These are phyloP conservation scores for Ceratocystis cacaofunesta DNA, from an alignment of 2,329 filamentous ascomycete genomes.

Conservation along the genomic window DNA sequence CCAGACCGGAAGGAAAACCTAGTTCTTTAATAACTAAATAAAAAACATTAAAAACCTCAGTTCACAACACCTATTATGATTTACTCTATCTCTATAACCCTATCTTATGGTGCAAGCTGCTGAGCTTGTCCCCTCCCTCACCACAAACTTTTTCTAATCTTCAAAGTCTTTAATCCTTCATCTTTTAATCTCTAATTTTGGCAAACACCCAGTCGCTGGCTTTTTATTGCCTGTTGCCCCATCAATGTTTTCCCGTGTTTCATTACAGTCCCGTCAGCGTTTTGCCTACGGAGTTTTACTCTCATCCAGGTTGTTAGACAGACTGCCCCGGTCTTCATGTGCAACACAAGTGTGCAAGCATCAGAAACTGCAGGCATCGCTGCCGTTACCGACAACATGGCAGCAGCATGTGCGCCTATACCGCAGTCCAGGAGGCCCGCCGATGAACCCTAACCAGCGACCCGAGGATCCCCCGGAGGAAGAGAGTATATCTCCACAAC, in stretches of 20 bases:
- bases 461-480: conserved; percentile 11
- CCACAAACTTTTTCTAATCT: no score
- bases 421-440: conserved; percentile 5
- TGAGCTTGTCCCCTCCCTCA: no score
- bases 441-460: conserved; percentile 15
- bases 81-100: no score
- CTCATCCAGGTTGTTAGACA: neutral
- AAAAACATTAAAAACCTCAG: no score
- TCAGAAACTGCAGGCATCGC: no score
- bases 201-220: no score
- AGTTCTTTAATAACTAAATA: no score
- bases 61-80: no score
- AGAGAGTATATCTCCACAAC: conserved; percentile 1
- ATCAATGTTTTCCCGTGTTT: neutral
- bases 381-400: neutral
- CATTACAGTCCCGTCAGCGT: neutral
- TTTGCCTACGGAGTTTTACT: neutral
- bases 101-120: no score
- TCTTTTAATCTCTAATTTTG: no score
- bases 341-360: neutral
- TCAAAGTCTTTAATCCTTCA: no score
- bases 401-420: conserved; percentile 2
- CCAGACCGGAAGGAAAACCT: no score
- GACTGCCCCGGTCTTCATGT: neutral
- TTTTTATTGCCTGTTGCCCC: neutral